Base-by-base conservation (phyloP, 345 rosid genomes). In the Eucalyptus globulus region DNA sequence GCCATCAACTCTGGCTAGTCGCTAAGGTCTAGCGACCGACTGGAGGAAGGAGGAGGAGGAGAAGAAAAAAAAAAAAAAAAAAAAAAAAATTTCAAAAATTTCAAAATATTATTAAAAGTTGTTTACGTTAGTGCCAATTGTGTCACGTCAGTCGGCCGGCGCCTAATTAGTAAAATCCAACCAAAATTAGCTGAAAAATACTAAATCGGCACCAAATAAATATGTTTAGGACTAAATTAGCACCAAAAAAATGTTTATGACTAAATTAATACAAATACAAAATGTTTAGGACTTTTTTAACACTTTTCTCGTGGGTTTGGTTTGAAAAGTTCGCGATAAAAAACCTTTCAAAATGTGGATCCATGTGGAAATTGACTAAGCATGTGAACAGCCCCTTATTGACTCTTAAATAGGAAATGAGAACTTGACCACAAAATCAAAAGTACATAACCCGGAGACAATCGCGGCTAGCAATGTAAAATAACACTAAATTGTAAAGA, bases 81-180 rank as follows among this genome's bases (percentile, higher is more conserved):
- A 53, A 53, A 19, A n/a, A 51, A 1, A 16, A 7, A 17, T 7
- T 51, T 53, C 0, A 19, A 53, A 17, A 53, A 53, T 53, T 0
- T 53, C 0, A 53, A 53, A 19, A 53, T 53, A 21, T 1, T 53
- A 53, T 19, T 53, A 53, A 19, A 53, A 53, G 5, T 53, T 53
- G 2, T 53, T 4, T 0, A 53, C 0, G 5, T 53, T 21, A 53
- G 26, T 1, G 0, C 0, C 2, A 0, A 53, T 53, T 8, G 11
- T 19, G 10, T 4, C 58, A 8, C 11, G 0, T 21, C 2, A 53
- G 10, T 53, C 0, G 1, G 5, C 2, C 11, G 2, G 0, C 2
- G 0, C 2, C 2, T 53, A 53, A 4, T 21, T 53, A 53, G 58
- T 0, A 53, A 53, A 53, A 53, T 19, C 26, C 1, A 8, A 53